Evolutionary conservation across 2,329 filamentous ascomycete species (phyloP), one percentile per base, ranked within the genome.

Genomic region (Claviceps pusilla): DNA sequence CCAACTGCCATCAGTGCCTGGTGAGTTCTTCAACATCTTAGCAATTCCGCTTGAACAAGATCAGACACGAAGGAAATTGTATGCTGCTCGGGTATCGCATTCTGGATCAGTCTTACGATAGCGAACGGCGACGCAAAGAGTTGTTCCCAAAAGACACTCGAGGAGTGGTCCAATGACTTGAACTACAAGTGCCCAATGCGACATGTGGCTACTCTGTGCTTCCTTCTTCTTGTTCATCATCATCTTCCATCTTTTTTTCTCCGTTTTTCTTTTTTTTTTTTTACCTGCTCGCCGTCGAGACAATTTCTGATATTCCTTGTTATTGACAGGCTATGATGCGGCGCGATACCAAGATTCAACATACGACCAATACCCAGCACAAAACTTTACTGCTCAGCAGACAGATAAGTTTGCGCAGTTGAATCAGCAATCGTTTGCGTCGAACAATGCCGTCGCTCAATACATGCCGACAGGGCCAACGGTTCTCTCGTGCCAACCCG

Each of bases 1-100:
- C 56, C 82, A 86, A 69, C 76, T 83, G 71, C 77, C 84, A 69
- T 85, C 84, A 69, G 79, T 90, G 74, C 86, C 91, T 72, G 86
- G 89, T 94, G 75, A 74, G 88, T 83, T 28, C 35, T n/a, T n/a
- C 16, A 12, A 24, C 24, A 2, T 24, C 24, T 24, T 24, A 24
- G 24, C 24, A 24, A 24, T 24, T 24, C 24, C 24, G 24, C 24
- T 24, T 24, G 24, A 24, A 24, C 24, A 24, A 24, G 24, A 24
- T 24, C 24, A 24, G 24, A 24, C 24, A 3, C 24, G 24, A 24
- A 24, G 24, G 24, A 24, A 2, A 24, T 24, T 24, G 24, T 24
- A 24, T 24, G 24, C 24, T 24, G 24, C 24, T 24, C 24, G 24
- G 24, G 24, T 24, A 24, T 24, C 24, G 24, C 24, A 24, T 24